Base-by-base conservation (phyloP, 805 yeast genomes). In the Wickerhamomyces bisporus region DNA sequence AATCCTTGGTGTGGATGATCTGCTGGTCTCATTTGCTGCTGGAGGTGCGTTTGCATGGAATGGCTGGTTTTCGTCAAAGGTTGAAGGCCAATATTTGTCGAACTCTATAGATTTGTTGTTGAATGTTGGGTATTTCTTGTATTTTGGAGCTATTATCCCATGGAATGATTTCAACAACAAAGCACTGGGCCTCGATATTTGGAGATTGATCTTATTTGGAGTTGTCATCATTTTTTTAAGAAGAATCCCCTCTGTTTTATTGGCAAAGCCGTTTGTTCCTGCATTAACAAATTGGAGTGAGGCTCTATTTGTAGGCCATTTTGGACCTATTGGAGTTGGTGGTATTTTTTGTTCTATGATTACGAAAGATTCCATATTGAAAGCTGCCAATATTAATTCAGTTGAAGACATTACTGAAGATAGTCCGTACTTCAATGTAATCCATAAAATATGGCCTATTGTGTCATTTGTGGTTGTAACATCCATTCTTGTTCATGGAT, bases 301-400 rank as follows among this genome's bases (percentile, higher is more conserved):
- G 59, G 96, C 96, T 0, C 57, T 88, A 3, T 89, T 89, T 59
- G 86, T 94, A 58, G 96, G 96, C 15, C 96, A 88, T 63, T 88
- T 89, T 60, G 97, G 97, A 13, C 96, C 97, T 2, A 86, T 89
- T 54, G 97, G 97, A 33, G 96, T 88, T 16, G 96, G 96, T 40
- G 95, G 95, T 2, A 70, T 88, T 8, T 87, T 85, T 60, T 91
- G 93, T 30, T 79, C 86, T 6, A 79, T 88, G 34, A 66, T 87
- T 44, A 87, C 95, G 1, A 74, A 91, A 43, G 75, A 78, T 10
- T 83, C 79, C 16, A 30, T 30, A 43, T 62, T 84, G 37, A 94
- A 85, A 53, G 66, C 61, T 6, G 65, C 62, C 41, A 62, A 66
- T 14, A 65, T 72, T 15, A 64, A 77, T 83, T 0, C 89, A 91